phyloP scores from a whole-genome alignment of 352 stramenopile genomes.

The Phytophthora melonis region DNA sequence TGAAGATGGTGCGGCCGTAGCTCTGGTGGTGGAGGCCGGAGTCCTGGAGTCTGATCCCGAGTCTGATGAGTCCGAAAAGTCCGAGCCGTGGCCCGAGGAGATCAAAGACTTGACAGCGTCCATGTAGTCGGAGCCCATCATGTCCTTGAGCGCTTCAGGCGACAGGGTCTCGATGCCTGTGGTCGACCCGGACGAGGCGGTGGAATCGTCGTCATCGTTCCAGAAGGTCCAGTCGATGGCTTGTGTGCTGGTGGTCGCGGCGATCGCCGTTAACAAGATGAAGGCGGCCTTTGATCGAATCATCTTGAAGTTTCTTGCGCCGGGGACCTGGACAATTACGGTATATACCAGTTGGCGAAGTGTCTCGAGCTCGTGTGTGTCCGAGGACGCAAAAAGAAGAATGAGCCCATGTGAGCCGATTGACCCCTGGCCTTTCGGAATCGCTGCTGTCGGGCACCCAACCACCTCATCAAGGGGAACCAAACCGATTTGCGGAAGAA shows the following conservation, averaged over 20 bases:
- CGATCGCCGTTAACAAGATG: constrained; percentile 18
- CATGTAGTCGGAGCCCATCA: constrained; percentile 44
- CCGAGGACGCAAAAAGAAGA: constrained; percentile 37
- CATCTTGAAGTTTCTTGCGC: constrained; percentile 27
- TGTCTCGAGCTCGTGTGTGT: constrained; percentile 3
- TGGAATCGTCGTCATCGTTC: constrained; percentile 37
- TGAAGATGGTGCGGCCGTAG: constrained; percentile 1
- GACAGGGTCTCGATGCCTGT: constrained; percentile 22
- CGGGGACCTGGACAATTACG: not conserved
- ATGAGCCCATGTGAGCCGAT: constrained; percentile 22
- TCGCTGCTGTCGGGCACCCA: constrained; percentile 12
- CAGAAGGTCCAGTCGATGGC: constrained; percentile 47
- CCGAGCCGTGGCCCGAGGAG: constrained; percentile 19
- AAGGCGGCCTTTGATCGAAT: constrained; percentile 20
- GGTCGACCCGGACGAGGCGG: constrained; percentile 3
- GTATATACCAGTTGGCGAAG: not conserved
- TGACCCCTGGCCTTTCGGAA: constrained; percentile 14
- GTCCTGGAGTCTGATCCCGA: not conserved
- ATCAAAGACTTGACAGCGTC: constrained; percentile 33
- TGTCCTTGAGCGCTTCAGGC: constrained; percentile 28
- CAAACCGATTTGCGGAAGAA: no score
- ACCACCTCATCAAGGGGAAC: no score
- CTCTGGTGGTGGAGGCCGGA: not conserved
- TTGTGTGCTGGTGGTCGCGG: constrained; percentile 30
- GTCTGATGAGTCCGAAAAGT: not conserved